Percentiles rank a stretch among this genome's conserved stretches.
Conservation (phyloP, 768 basidiomycete species). For the Mrakia frigida region DNA sequence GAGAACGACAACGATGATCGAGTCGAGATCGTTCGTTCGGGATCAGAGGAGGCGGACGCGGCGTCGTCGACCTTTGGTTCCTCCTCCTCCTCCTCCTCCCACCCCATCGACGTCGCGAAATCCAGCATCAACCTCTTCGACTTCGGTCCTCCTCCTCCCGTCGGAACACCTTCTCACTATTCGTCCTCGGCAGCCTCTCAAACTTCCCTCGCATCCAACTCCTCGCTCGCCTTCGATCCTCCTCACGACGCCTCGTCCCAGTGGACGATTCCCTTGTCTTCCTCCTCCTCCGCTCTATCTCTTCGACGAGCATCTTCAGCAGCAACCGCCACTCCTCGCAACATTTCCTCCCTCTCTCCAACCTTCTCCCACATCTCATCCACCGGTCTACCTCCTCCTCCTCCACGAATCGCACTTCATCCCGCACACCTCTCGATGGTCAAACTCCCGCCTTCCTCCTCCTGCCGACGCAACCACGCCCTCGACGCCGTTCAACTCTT, state of each 20-base stretch:
- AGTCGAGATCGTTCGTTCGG: background rate
- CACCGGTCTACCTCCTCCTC: background rate
- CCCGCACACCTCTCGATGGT: background rate
- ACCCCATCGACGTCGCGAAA: background rate
- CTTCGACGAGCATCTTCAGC: background rate
- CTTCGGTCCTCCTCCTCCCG: background rate
- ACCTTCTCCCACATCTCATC: background rate
- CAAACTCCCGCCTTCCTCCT: background rate
- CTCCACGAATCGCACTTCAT: background rate
- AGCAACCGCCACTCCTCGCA: background rate
- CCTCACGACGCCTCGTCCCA: background rate
- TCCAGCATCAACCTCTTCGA: background rate
- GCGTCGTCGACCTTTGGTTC: background rate
- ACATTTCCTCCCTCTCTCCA: background rate
- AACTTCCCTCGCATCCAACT: background rate
- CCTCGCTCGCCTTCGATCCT: background rate
- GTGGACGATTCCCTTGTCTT: background rate
- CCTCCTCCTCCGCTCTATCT: background rate
- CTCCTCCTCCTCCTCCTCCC: background rate
- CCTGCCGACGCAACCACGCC: background rate
- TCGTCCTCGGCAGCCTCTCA: background rate
- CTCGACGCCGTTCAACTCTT: conserved; percentile 6
- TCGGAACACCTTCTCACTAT: background rate
- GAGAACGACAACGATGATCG: background rate
- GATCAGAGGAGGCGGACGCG: background rate